A percentile compares a stretch with the other conserved stretches of the same genome.
Conservation (phyloP, 169 alveolate species). For the Pseudocohnilembus persalinus region DNA sequence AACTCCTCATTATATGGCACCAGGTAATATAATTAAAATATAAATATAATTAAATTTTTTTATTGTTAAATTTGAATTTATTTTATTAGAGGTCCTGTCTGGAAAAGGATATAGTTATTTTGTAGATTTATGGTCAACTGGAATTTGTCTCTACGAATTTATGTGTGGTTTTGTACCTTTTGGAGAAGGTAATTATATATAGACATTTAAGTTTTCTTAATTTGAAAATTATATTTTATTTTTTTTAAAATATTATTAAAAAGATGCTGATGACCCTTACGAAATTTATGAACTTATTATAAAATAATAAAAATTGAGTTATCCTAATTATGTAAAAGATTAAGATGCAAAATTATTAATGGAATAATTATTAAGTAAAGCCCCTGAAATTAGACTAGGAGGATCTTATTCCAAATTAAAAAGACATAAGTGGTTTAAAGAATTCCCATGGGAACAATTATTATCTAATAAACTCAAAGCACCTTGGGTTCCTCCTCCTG, state of each 20-base stretch:
- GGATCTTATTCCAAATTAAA: slow-evolving; percentile 29
- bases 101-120: slow-evolving; percentile 50
- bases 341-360: slow-evolving; percentile 16
- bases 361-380: slow-evolving; percentile 30
- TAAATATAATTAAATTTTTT: too few species aligned
- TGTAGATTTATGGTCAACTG: slow-evolving; percentile 54
- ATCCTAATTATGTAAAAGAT: slow-evolving; percentile 43
- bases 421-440: slow-evolving; percentile 35
- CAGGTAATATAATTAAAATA: too few species aligned
- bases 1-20: slow-evolving; percentile 97
- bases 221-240: too few species aligned
- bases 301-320: slow-evolving; percentile 24
- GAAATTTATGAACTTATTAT: slow-evolving; percentile 39
- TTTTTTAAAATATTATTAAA: too few species aligned
- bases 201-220: too few species aligned
- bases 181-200: slow-evolving; percentile 26
- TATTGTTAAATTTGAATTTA: too few species aligned
- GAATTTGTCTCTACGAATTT: slow-evolving; percentile 38
- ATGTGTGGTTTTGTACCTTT: slow-evolving; percentile 49
- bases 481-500: slow-evolving; percentile 10
- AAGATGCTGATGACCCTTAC: slow-evolving; percentile 38
- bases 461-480: slow-evolving; percentile 23
- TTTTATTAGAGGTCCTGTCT: slow-evolving; percentile 40
- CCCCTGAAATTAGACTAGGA: slow-evolving; percentile 34
- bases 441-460: slow-evolving; percentile 47